Percentiles rank a stretch among this genome's conserved stretches.
Evolutionary conservation across 345 rosid species (phyloP).

Genomic region (Arabis hirsuta): DNA sequence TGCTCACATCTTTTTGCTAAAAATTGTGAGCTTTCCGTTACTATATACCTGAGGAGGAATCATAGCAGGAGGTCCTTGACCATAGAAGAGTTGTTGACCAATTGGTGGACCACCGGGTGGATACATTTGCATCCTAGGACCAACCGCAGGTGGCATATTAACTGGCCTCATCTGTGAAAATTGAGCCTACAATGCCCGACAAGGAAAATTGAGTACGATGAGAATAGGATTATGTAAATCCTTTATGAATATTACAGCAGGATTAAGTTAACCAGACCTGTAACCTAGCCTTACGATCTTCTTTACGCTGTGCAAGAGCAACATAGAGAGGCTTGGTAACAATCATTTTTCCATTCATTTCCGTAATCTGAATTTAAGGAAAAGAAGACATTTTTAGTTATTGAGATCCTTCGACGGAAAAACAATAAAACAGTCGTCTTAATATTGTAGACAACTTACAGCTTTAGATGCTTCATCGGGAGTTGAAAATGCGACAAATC

Average conservation of each 20-base stretch:
- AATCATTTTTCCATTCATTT: slow-evolving; percentile 94
- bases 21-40: slow-evolving; percentile 8
- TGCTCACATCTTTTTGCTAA: not conserved
- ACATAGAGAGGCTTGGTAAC: slow-evolving; percentile 89
- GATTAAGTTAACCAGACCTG: slow-evolving; percentile 57
- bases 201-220: not conserved
- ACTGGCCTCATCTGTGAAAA: slow-evolving; percentile 89
- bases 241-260: not conserved
- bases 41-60: slow-evolving; percentile 78
- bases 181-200: slow-evolving; percentile 62
- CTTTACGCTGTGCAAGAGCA: slow-evolving; percentile 92
- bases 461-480: slow-evolving; percentile 93
- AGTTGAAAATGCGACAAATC: slow-evolving; percentile 88
- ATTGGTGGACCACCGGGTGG: slow-evolving; percentile 74
- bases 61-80: slow-evolving; percentile 89
- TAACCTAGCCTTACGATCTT: slow-evolving; percentile 91
- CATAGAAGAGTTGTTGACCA: slow-evolving; percentile 77
- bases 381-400: not conserved
- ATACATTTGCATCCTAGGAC: slow-evolving; percentile 87
- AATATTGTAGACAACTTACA: slow-evolving; percentile 54
- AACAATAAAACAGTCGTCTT: not conserved
- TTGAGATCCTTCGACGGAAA: not conserved
- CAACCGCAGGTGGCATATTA: slow-evolving; percentile 74
- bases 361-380: slow-evolving; percentile 42
- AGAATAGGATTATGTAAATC: not conserved